Base-by-base conservation (phyloP, 2,329 filamentous ascomycete species). In the Chaetomium olivaceum region DNA sequence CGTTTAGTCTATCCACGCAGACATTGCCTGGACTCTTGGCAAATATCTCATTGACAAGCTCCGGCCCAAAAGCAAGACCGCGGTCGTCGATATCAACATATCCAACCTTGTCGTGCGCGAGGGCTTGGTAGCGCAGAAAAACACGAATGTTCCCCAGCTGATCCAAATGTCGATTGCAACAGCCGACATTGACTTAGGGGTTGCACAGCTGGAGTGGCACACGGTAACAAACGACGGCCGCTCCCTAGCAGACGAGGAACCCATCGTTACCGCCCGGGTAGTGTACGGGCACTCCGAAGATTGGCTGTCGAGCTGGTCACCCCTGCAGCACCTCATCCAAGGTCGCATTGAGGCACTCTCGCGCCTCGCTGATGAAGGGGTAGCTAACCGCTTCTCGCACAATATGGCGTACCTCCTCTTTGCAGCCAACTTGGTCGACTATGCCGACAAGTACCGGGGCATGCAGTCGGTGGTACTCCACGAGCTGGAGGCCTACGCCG, bases 301-400 rank as follows among this genome's bases (percentile, higher is more conserved):
- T 67, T 89, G 85, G 82, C 79, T 82, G n/a, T 74, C 79, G 21
- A 81, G 84, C 54, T 89, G 85, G 85, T 75, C 79, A 50, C 85
- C 85, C 36, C 81, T 80, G 63, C 78, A 83, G 52, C 89, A 89
- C 71, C 77, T 88, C 23, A 80, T 90, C 67, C 80, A 83, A 69
- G 77, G 77, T 58, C 80, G 81, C 54, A 78, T 83, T 62, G 74
- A 80, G 11, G 77, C 16, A 73, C 78, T 23, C 19, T 14, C 21
- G 21, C 50, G 25, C 6, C 50, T 52, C 1, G 50, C 50, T 3
- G 50, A 5, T 8, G 23, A 12, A 12, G 50, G 50, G 21, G 50
- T 52, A 8, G 50, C 50, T 2, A 52, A 27, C 50, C 50, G 50
- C 21, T 52, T 52, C 50, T 52, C 50, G 50, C 50, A 52, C 50